Evolutionary conservation across 1,284 basidiomycete genomes (phyloP), one percentile per base, ranked within the genome.

Genomic region (Mycosarcoma maydis): DNA sequence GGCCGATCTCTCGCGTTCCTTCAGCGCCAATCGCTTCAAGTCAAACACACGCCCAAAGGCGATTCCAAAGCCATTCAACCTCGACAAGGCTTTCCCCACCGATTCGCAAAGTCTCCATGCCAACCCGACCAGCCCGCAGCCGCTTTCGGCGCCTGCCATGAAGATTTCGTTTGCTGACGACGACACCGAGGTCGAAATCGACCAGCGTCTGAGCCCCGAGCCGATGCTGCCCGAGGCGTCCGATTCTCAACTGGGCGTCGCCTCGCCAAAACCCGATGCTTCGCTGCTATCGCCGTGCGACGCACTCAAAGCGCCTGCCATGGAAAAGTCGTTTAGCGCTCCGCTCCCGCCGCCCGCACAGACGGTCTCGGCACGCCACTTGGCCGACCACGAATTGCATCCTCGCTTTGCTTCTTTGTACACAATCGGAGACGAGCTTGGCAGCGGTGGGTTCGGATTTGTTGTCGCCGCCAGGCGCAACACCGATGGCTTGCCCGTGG

Each of bases 391-490:
- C 66, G 89, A 32, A 90, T 86, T 95, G 30, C 86, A 90, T 72
- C 82, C 86, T 1, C 83, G 85, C 27, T 95, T 95, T 77, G 87
- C 86, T 10, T 83, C 84, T 33, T 82, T 82, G 37, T 96, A 93
- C 81, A 82, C 85, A 20, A 86, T 94, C 38, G 75, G 77, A 23
- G 83, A 84, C 37, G 91, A 94, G 82, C 87, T 96, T 33, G 93
- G 93, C 42, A 88, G 88, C 9, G 93, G 93, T 34, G 93, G 93
- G 14, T 96, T 93, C 78, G 93, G 93, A 7, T 95, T 96, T 80
- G 93, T 96, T 23, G 81, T 83, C 10, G 71, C 78, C 6, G 83
- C 82, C 3, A 65, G 51, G 41, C 73, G 81, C 40, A 72, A 59
- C n/a, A 14, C 11, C 8, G 82, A 83, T 47, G 57, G 54, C 1